Percentiles rank a stretch among this genome's conserved stretches.
These are phyloP conservation scores for Podospora pseudopauciseta DNA, from an alignment of 495 filamentous ascomycete species.

Conservation along the genomic window DNA sequence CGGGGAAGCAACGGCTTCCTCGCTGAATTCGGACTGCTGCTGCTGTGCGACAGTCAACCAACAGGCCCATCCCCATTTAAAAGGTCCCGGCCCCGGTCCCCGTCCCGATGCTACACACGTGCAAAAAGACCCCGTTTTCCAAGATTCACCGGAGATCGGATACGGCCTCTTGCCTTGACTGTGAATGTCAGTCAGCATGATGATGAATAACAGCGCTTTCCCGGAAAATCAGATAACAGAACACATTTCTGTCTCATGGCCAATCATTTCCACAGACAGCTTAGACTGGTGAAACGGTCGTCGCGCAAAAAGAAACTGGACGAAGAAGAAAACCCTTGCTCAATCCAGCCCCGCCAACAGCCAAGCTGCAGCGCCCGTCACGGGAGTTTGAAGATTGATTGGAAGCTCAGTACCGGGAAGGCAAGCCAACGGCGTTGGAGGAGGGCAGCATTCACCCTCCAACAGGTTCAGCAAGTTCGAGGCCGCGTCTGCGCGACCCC, in stretches of 20 bases:
- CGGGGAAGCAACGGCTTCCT: slow-evolving; percentile 3
- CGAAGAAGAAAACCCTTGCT: slow-evolving; percentile 1
- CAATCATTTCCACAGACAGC: not conserved
- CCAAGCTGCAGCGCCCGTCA: not conserved
- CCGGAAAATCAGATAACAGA: slow-evolving; percentile 4
- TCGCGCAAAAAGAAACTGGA: slow-evolving; percentile 5
- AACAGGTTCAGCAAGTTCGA: not conserved
- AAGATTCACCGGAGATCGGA: not conserved
- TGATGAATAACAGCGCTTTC: not conserved
- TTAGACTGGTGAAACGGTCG: slow-evolving; percentile 1
- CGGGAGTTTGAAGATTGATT: not conserved
- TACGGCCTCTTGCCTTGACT: not conserved
- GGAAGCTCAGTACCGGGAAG: not conserved
- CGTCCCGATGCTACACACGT: slow-evolving; percentile 5
- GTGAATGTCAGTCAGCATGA: not conserved
- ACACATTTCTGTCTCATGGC: not conserved
- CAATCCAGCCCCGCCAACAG: not conserved
- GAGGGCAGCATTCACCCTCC: slow-evolving; percentile 3
- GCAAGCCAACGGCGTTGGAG: not conserved
- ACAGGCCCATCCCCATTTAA: not conserved
- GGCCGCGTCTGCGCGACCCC: not conserved
- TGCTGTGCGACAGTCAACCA: not conserved
- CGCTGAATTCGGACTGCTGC: not conserved
- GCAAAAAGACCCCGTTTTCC: slow-evolving; percentile 4
- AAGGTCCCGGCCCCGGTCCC: not conserved